A percentile compares a stretch with the other conserved stretches of the same genome.
Evolutionary conservation across 129 eudicot genomes (phyloP).

Genomic region (Helianthus annuus): DNA sequence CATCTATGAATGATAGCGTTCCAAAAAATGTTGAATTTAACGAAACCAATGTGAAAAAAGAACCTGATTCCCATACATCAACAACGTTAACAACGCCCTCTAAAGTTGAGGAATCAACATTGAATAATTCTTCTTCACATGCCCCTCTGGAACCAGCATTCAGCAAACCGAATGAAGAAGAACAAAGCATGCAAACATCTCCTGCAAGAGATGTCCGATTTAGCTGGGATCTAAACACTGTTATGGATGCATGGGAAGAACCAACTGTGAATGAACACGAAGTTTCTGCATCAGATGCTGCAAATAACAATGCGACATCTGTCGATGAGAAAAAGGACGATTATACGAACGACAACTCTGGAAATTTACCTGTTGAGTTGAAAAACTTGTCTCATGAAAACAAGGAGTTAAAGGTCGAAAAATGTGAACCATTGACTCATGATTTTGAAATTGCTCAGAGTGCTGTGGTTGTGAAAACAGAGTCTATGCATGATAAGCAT

Average conservation of each 20-base stretch:
- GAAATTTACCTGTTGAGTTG: constrained; percentile 24
- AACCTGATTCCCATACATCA: constrained; percentile 21
- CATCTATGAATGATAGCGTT: neutral
- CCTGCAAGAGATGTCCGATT: constrained; percentile 35
- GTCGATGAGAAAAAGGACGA: constrained; percentile 12
- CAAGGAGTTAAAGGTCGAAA: constrained; percentile 21
- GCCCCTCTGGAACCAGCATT: constrained; percentile 9
- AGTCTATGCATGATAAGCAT: constrained; percentile 3
- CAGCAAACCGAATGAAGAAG: constrained; percentile 21
- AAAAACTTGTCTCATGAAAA: constrained; percentile 24
- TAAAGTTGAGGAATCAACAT: constrained; percentile 9
- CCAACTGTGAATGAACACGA: constrained; percentile 28
- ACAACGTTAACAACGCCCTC: constrained; percentile 13
- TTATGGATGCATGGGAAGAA: constrained; percentile 44
- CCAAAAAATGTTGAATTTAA: neutral
- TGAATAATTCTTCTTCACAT: constrained; percentile 4
- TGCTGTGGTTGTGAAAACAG: constrained; percentile 18
- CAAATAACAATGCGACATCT: neutral
- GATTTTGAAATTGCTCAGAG: constrained; percentile 21
- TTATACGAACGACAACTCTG: constrained; percentile 18
- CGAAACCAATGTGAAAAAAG: constrained; percentile 19
- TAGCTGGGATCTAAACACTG: constrained; percentile 43
- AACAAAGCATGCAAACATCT: constrained; percentile 21
- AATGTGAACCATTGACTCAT: constrained; percentile 20
- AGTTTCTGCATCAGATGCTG: constrained; percentile 24